Evolutionary conservation across 345 rosid species (phyloP), one percentile per base, ranked within the genome.

Genomic region (Eutrema yunnanense): DNA sequence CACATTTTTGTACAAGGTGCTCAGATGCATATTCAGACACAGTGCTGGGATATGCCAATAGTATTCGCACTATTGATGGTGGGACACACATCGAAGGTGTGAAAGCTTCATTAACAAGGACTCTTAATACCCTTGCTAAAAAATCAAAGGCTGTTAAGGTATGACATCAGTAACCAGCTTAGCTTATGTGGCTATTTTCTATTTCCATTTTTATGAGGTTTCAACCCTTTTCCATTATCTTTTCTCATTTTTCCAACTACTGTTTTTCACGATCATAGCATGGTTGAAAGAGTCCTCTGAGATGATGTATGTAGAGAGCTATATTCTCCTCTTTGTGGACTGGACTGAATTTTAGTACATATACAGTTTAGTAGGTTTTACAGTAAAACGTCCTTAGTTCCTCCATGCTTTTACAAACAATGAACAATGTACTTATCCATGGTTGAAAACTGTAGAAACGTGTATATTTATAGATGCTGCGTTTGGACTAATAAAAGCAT

Each of bases 11-110:
- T 72, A 50, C 67, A 63, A 92, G 99, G 99, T 95, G 96, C 74
- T 85, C 90, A 47, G 98, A 95, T 88, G 98, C 94, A 73, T 95
- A 95, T 81, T 90, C 99, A 48, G 99, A 92, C 83, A 92, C 94
- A 59, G 76, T 92, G 80, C 82, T 96, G 30, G 99, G 99, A 69
- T 96, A 96, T 71, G 97, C 98, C 53, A 96, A 96, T 82, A 92
- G 99, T 83, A 88, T 92, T 69, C 92, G 96, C 5, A 96, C 97
- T 37, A 69, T 90, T 82, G 99, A 96, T 84, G 99, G 97, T 79
- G 98, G 98, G 51, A 96, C 98, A 48, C 98, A 96, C 70, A 90
- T 96, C 66, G 99, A 96, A 27, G 99, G 99, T 76, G 79, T 84
- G 27, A 96, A 90, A 81, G 86, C 91, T 70, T 87, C 99, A 37